A percentile compares a stretch with the other conserved stretches of the same genome.
Conservation (phyloP, 139 green algal genomes). For the Chlamydomonas incerta region DNA sequence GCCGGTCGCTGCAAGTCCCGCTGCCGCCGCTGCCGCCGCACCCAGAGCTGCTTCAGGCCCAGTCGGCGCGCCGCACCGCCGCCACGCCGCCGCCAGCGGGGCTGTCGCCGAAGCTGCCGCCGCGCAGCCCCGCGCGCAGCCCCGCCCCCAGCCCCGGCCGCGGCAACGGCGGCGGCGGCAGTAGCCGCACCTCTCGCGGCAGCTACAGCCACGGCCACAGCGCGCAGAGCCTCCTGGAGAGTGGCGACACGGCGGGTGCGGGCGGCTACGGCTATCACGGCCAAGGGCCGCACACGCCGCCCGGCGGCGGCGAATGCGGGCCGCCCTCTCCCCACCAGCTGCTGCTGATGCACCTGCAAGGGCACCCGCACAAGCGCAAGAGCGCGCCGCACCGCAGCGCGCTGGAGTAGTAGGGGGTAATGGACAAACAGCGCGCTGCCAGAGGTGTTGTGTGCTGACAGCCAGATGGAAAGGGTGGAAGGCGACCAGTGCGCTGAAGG, state of each 20-base stretch:
- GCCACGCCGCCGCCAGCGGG: too few relatives aligned
- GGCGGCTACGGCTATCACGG: neutral
- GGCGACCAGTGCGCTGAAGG: too few relatives aligned
- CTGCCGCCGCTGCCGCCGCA: too few relatives aligned
- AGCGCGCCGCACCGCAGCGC: constrained; percentile 18
- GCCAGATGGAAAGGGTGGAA: too few relatives aligned
- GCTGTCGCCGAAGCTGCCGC: neutral
- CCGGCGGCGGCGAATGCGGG: too few relatives aligned
- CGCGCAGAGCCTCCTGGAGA: neutral
- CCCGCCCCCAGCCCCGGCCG: neutral
- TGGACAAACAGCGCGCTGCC: too few relatives aligned
- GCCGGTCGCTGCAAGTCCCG: too few relatives aligned
- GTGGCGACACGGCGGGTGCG: constrained; percentile 3
- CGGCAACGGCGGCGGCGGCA: neutral
- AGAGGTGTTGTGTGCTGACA: too few relatives aligned
- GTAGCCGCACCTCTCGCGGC: neutral
- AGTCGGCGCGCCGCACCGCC: too few relatives aligned
- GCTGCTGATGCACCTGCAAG: neutral
- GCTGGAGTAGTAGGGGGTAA: too few relatives aligned
- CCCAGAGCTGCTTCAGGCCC: too few relatives aligned
- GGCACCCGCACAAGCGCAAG: constrained; percentile 32
- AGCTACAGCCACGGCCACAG: neutral
- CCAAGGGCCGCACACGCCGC: neutral
- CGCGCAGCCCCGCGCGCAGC: neutral
- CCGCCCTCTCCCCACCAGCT: neutral